These are phyloP conservation scores for Camelina neglecta DNA, from an alignment of 345 rosid genomes.

Conservation along the genomic window DNA sequence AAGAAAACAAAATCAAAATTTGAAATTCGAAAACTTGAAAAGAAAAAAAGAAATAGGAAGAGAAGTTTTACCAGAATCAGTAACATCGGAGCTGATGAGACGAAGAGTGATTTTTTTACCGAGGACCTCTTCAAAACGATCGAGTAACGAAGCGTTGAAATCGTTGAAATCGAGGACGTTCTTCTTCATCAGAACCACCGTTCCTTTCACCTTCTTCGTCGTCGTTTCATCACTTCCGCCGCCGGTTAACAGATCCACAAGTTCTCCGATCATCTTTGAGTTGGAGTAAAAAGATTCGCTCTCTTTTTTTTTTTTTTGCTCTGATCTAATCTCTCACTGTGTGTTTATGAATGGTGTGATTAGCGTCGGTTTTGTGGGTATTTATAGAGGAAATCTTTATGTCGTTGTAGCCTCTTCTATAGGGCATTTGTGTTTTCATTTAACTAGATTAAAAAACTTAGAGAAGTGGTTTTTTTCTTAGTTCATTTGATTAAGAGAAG, in stretches of 20 bases:
- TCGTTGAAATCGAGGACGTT: constrained; percentile 87
- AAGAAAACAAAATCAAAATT: background rate
- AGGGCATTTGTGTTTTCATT: too few relatives aligned
- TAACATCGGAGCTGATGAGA: constrained; percentile 66
- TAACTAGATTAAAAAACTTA: too few relatives aligned
- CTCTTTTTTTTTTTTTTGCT: background rate
- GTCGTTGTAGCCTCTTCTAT: too few relatives aligned
- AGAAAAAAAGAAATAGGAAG: background rate
- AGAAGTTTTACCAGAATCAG: constrained; percentile 36
- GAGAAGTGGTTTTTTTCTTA: too few relatives aligned
- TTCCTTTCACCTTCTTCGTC: constrained; percentile 58
- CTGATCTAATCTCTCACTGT: background rate
- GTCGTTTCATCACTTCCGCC: constrained; percentile 4
- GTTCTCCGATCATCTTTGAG: constrained; percentile 32
- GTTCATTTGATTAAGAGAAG: too few relatives aligned
- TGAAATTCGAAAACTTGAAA: background rate
- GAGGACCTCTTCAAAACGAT: constrained; percentile 63
- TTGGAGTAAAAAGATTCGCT: background rate
- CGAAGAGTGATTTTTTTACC: constrained; percentile 70
- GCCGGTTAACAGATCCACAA: constrained; percentile 45
- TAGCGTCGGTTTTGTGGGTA: background rate
- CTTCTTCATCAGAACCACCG: constrained; percentile 85
- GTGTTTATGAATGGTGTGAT: background rate
- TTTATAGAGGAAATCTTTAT: too few relatives aligned
- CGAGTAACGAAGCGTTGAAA: constrained; percentile 66